phyloP scores from a whole-genome alignment of 306 rosid species.

The Pterocarpus santalinus region DNA sequence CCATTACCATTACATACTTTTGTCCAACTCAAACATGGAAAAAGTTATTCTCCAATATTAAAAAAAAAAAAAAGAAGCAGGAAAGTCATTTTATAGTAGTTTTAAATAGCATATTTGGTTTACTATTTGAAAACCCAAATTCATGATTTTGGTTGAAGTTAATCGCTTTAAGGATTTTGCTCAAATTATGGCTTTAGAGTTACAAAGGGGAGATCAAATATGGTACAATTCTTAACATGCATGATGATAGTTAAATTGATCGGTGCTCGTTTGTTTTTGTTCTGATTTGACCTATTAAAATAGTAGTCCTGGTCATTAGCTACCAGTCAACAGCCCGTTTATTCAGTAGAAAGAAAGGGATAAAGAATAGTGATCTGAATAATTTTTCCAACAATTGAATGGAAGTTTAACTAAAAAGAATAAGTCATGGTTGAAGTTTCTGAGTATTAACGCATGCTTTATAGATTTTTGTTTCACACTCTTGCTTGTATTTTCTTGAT shows the following conservation, averaged over 20 bases:
- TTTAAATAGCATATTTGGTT: background rate
- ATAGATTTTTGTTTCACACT: no score
- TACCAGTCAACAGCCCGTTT: background rate
- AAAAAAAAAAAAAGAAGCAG: background rate
- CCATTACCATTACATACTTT: background rate
- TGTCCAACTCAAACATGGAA: background rate
- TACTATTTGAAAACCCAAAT: no score
- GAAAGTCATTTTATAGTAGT: background rate
- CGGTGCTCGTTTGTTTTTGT: constrained; percentile 1
- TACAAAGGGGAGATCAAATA: no score
- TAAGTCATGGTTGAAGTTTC: no score
- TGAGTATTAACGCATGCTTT: no score
- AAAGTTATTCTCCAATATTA: background rate
- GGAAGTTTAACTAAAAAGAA: no score
- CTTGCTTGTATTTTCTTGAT: no score
- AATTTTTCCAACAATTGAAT: background rate
- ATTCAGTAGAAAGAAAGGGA: background rate
- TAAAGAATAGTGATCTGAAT: background rate
- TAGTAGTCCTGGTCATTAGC: constrained; percentile 13
- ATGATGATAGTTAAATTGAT: background rate
- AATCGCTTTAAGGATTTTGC: no score
- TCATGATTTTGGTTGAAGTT: no score
- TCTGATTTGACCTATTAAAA: background rate
- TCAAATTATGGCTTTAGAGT: no score
- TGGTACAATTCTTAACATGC: background rate